Evolutionary conservation across 192 early-diverging fungal genomes (phyloP).

Genomic region (Entomortierella lignicola): DNA sequence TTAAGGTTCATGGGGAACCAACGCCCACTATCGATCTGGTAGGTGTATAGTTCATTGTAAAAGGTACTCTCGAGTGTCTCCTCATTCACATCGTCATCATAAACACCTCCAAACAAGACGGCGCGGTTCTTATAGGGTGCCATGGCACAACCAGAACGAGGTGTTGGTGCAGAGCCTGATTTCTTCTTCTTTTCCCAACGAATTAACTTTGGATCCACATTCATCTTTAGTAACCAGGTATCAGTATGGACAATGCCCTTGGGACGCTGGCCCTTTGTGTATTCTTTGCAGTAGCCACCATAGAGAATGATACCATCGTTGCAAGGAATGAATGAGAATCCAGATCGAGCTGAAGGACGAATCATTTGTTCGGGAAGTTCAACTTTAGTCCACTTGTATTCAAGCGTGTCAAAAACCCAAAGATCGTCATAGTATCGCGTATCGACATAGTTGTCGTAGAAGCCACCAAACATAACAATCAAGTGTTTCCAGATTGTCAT

Average conservation of each 20-base stretch:
- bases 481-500: constrained; percentile 74
- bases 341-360: constrained; percentile 62
- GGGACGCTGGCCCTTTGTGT: constrained; percentile 70
- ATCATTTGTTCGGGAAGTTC: constrained; percentile 50
- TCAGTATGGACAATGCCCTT: constrained; percentile 67
- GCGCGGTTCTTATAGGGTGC: constrained; percentile 68
- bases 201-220: constrained; percentile 62
- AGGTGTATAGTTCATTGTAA: constrained; percentile 69
- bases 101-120: constrained; percentile 72
- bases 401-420: constrained; percentile 74
- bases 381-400: constrained; percentile 61
- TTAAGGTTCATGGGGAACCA: constrained; percentile 71
- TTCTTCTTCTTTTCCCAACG: constrained; percentile 75
- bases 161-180: constrained; percentile 55
- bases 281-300: constrained; percentile 77
- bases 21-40: constrained; percentile 66
- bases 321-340: constrained; percentile 68
- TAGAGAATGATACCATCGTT: constrained; percentile 69
- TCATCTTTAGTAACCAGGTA: constrained; percentile 69
- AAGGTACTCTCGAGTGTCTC: constrained; percentile 70
- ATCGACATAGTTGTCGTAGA: constrained; percentile 57
- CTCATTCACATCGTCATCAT: constrained; percentile 72
- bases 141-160: constrained; percentile 63
- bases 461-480: constrained; percentile 75
- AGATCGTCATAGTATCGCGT: constrained; percentile 74